phyloP scores from a whole-genome alignment of 2,329 filamentous ascomycete species.

The Penicillium expansum region DNA sequence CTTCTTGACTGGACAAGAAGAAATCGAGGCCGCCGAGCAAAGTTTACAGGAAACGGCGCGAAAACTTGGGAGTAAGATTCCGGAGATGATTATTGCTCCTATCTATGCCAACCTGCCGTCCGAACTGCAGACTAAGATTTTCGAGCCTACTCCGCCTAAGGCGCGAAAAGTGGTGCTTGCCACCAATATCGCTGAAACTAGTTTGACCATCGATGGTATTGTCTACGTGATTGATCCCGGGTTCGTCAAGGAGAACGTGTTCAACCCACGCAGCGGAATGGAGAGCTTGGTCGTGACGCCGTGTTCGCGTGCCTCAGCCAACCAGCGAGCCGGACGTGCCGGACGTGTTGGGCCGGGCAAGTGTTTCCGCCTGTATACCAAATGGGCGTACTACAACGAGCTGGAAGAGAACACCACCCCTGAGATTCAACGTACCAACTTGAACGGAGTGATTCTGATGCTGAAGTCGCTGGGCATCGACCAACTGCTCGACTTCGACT shows the following conservation, averaged over 20 bases:
- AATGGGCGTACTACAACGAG: conserved; percentile 91
- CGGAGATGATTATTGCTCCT: conserved; percentile 84
- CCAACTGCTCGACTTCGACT: conserved; percentile 89
- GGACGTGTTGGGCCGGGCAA: conserved; percentile 90
- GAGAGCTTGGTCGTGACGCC: conserved; percentile 87
- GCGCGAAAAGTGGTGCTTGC: conserved; percentile 89
- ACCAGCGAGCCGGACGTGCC: conserved; percentile 88
- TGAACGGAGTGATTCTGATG: conserved; percentile 78
- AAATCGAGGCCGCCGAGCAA: conserved; percentile 84
- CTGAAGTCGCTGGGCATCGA: conserved; percentile 90
- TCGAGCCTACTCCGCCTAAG: conserved; percentile 82
- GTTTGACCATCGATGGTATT: conserved; percentile 91
- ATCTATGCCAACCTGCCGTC: conserved; percentile 93
- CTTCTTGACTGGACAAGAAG: conserved; percentile 92
- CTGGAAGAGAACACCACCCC: conserved; percentile 89
- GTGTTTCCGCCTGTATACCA: conserved; percentile 90
- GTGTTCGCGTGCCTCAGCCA: conserved; percentile 85
- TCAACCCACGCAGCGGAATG: conserved; percentile 89
- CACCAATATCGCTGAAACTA: conserved; percentile 96
- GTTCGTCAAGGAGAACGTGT: conserved; percentile 92
- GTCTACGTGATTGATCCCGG: conserved; percentile 95
- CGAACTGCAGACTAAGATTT: conserved; percentile 88
- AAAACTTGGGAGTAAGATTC: conserved; percentile 80
- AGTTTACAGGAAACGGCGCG: conserved; percentile 80
- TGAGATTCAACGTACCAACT: conserved; percentile 86